Evolutionary conservation across 306 rosid species (phyloP), one percentile per base, ranked within the genome.

Genomic region (Alnus rubra): DNA sequence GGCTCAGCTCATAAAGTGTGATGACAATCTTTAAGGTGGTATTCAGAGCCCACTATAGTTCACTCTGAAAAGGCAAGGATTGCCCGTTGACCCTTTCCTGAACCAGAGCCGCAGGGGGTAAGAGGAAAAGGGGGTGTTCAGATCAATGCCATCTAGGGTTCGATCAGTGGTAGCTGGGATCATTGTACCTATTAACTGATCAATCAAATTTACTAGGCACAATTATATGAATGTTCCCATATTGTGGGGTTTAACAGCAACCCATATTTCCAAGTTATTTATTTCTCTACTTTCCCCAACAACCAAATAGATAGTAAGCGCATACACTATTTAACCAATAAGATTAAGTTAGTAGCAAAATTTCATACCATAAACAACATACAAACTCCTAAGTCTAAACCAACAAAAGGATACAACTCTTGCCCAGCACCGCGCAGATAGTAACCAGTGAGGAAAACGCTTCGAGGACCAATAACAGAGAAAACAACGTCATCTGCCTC

Each of bases 391-490:
- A 39, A 16, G 28, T 9, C 9, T 2, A 37, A 67, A 67, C 11
- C 8, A 86, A 72, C 37, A 56, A 48, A 74, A 79, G 97, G 97
- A 94, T 94, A 92, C 97, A 90, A 89, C 31, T 87, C 86, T 23
- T 83, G 78, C 18, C 50, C 83, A n/a, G 72, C 23, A 58, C 75
- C 58, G 16, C 85, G 76, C 7, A 92, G 73, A 83, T 86, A 91
- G 63, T 86, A 88, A 45, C 98, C 97, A 37, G 93, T 90, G n/a
- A 94, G 88, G 76, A 91, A 97, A 82, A 94, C 84, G 71, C 97
- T 91, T 74, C 92, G 90, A 76, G 93, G 95, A 37, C 98, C 97
- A 76, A 94, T 45, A n/a, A 90, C 97, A 0, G 97, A 92, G 87
- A 94, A 90, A 76, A 92, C n/a, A 55, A 94, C 97, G 9, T 92